Conservation (phyloP, 805 yeast genomes). For the Komagataella ulmi region DNA sequence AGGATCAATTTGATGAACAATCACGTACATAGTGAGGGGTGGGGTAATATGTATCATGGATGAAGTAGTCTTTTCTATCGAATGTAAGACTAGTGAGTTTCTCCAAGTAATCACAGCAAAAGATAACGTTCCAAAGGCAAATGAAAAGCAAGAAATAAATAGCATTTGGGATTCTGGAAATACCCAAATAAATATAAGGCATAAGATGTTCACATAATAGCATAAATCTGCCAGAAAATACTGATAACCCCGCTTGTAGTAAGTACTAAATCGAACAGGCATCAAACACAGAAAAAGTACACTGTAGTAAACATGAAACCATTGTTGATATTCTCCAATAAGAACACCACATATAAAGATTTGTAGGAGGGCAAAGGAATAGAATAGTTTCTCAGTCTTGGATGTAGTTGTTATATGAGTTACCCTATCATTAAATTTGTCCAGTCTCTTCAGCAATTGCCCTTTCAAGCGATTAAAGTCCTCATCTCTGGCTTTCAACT, state of each 20-base stretch:
- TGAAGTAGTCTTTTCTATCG: slow-evolving; percentile 84
- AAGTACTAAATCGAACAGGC: slow-evolving; percentile 79
- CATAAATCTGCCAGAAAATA: slow-evolving; percentile 89
- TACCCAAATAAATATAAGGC: slow-evolving; percentile 67
- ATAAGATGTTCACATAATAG: slow-evolving; percentile 70
- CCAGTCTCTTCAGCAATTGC: slow-evolving; percentile 16
- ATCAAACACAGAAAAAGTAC: slow-evolving; percentile 43
- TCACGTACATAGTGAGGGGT: slow-evolving; percentile 74
- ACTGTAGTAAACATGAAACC: slow-evolving; percentile 69
- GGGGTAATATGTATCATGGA: slow-evolving; percentile 88
- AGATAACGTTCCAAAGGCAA: slow-evolving; percentile 78
- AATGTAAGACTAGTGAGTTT: slow-evolving; percentile 82
- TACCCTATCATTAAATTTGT: slow-evolving; percentile 23
- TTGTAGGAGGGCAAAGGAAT: slow-evolving; percentile 55
- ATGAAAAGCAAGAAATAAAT: slow-evolving; percentile 74
- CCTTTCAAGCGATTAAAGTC: slow-evolving; percentile 14
- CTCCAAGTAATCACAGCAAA: slow-evolving; percentile 96
- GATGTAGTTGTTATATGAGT: slow-evolving; percentile 26
- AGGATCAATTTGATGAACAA: slow-evolving; percentile 60
- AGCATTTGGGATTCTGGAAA: slow-evolving; percentile 62
- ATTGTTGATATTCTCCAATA: slow-evolving; percentile 65
- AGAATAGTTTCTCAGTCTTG: slow-evolving; percentile 65
- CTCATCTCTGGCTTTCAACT: slow-evolving; percentile 12
- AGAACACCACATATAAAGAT: slow-evolving; percentile 63
- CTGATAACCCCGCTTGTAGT: slow-evolving; percentile 67